Percentiles rank a stretch among this genome's conserved stretches.
phyloP scores from a whole-genome alignment of 2,329 filamentous ascomycete species.

The Arthrinium phaeospermum region DNA sequence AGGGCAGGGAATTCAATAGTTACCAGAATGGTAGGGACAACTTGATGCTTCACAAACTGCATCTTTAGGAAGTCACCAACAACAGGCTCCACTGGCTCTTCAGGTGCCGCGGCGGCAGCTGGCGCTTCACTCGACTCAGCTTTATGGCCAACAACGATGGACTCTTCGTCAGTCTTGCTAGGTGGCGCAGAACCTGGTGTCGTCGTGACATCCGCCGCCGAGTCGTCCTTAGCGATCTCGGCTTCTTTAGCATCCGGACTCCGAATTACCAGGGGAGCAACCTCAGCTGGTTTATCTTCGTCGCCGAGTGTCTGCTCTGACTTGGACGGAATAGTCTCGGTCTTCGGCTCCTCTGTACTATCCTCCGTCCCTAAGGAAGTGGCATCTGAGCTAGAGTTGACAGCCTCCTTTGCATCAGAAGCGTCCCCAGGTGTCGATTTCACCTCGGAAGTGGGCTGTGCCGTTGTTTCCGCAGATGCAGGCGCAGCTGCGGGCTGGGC shows the following conservation, averaged over 20 bases:
- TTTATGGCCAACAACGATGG: constrained; percentile 35
- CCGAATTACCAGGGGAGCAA: neutral
- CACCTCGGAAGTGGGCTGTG: neutral
- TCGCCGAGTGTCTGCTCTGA: neutral
- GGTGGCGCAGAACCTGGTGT: constrained; percentile 21
- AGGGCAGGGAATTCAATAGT: constrained; percentile 40
- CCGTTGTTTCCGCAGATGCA: neutral
- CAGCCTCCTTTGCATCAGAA: neutral
- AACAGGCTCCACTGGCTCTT: constrained; percentile 63
- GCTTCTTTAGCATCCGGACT: neutral
- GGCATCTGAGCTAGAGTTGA: neutral
- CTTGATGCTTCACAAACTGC: constrained; percentile 91
- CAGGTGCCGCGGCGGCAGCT: constrained; percentile 26
- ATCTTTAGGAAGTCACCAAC: constrained; percentile 96
- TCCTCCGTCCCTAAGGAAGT: neutral
- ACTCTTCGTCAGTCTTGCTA: constrained; percentile 35
- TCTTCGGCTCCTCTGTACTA: neutral
- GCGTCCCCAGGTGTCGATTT: neutral
- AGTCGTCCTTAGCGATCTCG: constrained; percentile 11
- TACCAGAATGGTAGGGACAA: constrained; percentile 95
- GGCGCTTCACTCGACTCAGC: constrained; percentile 26
- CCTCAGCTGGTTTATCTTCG: neutral
- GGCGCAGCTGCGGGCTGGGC: neutral
- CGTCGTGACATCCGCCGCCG: constrained; percentile 12
- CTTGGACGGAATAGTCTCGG: neutral